Conservation (phyloP, 176 grass and related monocot species). For the Melocanna baccifera region DNA sequence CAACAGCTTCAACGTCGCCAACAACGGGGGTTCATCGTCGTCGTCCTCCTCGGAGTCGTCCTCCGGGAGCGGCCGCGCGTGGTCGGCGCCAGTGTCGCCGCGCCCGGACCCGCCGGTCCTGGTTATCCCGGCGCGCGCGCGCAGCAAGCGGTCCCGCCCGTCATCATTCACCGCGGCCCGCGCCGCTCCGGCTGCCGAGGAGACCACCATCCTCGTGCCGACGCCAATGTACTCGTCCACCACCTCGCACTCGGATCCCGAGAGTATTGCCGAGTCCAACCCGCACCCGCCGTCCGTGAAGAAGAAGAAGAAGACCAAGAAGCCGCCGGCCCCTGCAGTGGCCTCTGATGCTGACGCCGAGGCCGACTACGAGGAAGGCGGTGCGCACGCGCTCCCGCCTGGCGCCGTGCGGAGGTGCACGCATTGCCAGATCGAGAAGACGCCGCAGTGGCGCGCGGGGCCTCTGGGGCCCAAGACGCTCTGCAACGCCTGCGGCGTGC, state of each 20-base stretch:
- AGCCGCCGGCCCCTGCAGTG: slow-evolving; percentile 6
- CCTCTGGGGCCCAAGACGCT: slow-evolving; percentile 94
- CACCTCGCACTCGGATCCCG: slow-evolving; percentile 43
- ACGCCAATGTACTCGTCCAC: slow-evolving; percentile 42
- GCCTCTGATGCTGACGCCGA: slow-evolving; percentile 13
- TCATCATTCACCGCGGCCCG: slow-evolving; percentile 44
- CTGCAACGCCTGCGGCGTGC: slow-evolving; percentile 95
- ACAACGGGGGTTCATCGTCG: slow-evolving; percentile 38
- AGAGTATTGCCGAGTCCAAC: slow-evolving; percentile 65
- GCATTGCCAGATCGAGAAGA: slow-evolving; percentile 98
- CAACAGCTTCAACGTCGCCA: slow-evolving; percentile 31
- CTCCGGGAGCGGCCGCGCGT: slow-evolving; percentile 38
- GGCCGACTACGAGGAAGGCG: slow-evolving; percentile 52
- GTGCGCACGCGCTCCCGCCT: slow-evolving; percentile 20
- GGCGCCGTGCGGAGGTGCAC: slow-evolving; percentile 80
- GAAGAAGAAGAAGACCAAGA: slow-evolving; percentile 78
- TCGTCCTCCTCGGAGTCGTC: slow-evolving; percentile 61
- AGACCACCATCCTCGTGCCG: slow-evolving; percentile 45
- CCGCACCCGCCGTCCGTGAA: slow-evolving; percentile 43
- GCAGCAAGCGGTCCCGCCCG: slow-evolving; percentile 80
- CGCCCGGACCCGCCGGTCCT: slow-evolving; percentile 51
- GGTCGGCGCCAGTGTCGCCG: slow-evolving; percentile 41
- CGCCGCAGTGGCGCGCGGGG: slow-evolving; percentile 93
- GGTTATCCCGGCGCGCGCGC: slow-evolving; percentile 58
- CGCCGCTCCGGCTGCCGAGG: background rate